Conservation (phyloP, 768 basidiomycete species). For the Tricholoma hemisulphureum region DNA sequence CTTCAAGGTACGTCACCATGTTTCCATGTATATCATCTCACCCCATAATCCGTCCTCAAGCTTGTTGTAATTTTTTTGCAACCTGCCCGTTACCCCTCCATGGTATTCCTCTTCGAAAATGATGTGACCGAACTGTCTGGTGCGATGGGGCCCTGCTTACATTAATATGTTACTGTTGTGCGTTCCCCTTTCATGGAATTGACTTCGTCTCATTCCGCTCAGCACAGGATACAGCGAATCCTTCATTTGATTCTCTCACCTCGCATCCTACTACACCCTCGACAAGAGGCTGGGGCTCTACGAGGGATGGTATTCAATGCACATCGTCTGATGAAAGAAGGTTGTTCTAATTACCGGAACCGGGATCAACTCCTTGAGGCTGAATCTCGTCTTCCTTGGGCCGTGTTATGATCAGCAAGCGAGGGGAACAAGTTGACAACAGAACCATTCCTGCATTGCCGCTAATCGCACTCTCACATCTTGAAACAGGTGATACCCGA, state of each 20-base stretch:
- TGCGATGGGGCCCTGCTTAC: not conserved
- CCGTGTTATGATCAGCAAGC: no score
- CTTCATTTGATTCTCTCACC: not conserved
- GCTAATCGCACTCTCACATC: no score
- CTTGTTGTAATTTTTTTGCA: not conserved
- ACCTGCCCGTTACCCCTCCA: not conserved
- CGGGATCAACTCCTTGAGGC: no score
- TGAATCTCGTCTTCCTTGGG: no score
- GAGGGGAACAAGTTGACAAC: no score
- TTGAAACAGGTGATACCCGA: no score
- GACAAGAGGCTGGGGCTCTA: not conserved
- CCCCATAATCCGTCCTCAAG: not conserved
- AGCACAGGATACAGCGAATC: not conserved
- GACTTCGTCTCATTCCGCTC: not conserved
- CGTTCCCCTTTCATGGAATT: not conserved
- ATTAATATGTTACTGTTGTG: not conserved
- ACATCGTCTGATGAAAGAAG: no score
- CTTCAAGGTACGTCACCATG: not conserved
- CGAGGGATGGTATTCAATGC: no score
- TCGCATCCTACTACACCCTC: not conserved
- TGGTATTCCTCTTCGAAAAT: no score
- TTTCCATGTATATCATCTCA: not conserved
- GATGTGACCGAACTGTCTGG: not conserved
- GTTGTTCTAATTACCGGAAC: no score
- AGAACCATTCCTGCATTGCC: no score